Base-by-base conservation (phyloP, 331 rosid species). In the Malus hybrid region DNA sequence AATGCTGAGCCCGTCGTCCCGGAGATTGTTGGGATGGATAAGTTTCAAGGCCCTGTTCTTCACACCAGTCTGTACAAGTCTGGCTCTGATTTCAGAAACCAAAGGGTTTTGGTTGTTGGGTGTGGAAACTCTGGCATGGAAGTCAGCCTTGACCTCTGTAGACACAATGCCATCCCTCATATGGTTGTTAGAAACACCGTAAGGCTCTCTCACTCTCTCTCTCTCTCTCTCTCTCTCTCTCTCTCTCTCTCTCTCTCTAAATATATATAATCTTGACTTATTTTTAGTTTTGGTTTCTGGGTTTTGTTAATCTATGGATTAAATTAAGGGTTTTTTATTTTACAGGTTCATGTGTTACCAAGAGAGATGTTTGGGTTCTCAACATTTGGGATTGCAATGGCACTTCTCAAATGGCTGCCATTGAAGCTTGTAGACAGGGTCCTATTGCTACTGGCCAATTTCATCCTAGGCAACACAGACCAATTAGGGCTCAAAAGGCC, bases 111-210 rank as follows among this genome's bases (percentile, higher is more conserved):
- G 71, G 98, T 92, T 4, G 69, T 95, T 73, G 99, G 99, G 0
- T 95, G 98, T 75, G 99, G 99, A 11, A 95, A 95, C 82, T 92
- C 99, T 12, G 99, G 99, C 22, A 95, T 95, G 99, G 99, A 95
- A 89, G 93, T 90, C 75, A 89, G 99, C 85, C 85, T 95, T 73
- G 99, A 95, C 71, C 98, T 95, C 55, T 89, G 93, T 28, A 84
- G 97, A 46, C 34, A 86, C 88, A 87, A 87, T 84, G 99, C 99
- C 4, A 29, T 67, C 1, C 90, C 99, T 71, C 79, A 86, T 39
- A 80, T 92, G 96, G 98, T 95, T 57, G 96, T 86, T 46, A 89
- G 99, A 79, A 95, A 92, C 46, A 87, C 93, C 2, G 99, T 95
- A 71, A 83, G 93, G 75, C 70, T n/a, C 20, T 16, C 57, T 46